Evolutionary conservation across 768 basidiomycete genomes (phyloP).

Genomic region (Leucocoprinus leucothites): DNA sequence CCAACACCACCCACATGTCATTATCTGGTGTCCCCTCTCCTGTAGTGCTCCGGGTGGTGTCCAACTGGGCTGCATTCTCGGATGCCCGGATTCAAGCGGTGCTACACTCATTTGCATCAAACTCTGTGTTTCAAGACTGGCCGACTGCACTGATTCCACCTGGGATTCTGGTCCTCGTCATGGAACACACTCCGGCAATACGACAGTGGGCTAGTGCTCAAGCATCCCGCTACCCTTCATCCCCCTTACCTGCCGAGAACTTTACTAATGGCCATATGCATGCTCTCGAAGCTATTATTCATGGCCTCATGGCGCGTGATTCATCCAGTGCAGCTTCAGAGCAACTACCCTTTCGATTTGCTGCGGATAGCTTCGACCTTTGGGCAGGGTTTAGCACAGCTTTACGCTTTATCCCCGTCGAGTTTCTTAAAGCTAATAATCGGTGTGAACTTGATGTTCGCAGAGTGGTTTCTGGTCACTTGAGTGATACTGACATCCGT

Average conservation of each 20-base stretch:
- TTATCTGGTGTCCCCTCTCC: conserved; percentile 47
- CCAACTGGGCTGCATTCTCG: conserved; percentile 55
- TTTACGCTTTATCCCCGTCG: conserved; percentile 53
- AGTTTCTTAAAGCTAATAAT: conserved; percentile 30
- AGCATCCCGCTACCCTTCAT: conserved; percentile 27
- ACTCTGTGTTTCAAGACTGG: conserved; percentile 42
- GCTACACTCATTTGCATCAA: conserved; percentile 36
- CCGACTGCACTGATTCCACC: conserved; percentile 57
- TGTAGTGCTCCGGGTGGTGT: conserved; percentile 58
- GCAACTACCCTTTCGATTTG: conserved; percentile 19
- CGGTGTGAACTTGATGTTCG: conserved; percentile 41
- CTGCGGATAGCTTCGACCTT: conserved; percentile 38
- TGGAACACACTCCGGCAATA: conserved; percentile 45
- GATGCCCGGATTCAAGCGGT: conserved; percentile 44
- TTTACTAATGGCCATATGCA: conserved; percentile 45
- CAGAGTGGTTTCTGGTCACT: conserved; percentile 55
- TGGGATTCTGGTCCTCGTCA: conserved; percentile 55
- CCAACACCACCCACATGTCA: conserved; percentile 18
- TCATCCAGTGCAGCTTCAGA: not conserved
- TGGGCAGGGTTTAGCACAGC: conserved; percentile 48
- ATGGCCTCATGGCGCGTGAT: conserved; percentile 22
- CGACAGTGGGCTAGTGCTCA: conserved; percentile 61
- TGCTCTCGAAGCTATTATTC: conserved; percentile 40
- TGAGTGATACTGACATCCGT: conserved; percentile 61
- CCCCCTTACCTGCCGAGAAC: conserved; percentile 45